Percentiles rank a stretch among this genome's conserved stretches.
Conservation (phyloP, 306 rosid genomes). For the Cicer cuneatum region DNA sequence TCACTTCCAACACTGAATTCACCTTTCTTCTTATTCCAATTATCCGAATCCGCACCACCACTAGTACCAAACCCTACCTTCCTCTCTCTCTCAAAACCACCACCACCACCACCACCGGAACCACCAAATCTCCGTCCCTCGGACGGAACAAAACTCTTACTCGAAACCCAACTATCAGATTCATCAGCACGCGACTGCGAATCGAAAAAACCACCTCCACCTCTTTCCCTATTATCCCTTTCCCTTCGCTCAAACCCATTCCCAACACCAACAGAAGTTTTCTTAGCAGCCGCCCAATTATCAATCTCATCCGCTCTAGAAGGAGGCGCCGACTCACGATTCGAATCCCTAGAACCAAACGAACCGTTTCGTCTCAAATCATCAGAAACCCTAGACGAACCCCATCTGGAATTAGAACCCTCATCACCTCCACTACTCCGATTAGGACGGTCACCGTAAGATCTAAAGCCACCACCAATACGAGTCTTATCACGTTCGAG, state of each 20-base stretch:
- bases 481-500: conserved; percentile 60
- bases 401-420: conserved; percentile 72
- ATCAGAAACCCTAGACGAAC: conserved; percentile 73
- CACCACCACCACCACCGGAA: conserved; percentile 55
- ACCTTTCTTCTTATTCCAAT: conserved; percentile 62
- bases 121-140: conserved; percentile 69
- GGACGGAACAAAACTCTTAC: conserved; percentile 61
- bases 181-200: conserved; percentile 88
- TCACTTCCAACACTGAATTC: conserved; percentile 51
- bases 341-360: conserved; percentile 56
- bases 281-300: conserved; percentile 85
- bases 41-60: conserved; percentile 70
- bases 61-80: conserved; percentile 59
- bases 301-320: conserved; percentile 90
- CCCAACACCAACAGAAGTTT: conserved; percentile 47
- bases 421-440: conserved; percentile 58
- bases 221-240: conserved; percentile 44
- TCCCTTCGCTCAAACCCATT: conserved; percentile 70
- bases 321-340: conserved; percentile 67
- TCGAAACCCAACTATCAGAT: conserved; percentile 82
- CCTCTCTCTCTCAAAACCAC: conserved; percentile 74
- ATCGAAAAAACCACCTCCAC: conserved; percentile 68
- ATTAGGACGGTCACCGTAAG: conserved; percentile 51
- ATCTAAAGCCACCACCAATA: conserved; percentile 69
- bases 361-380: conserved; percentile 55